Conservation (phyloP, 2,329 filamentous ascomycete species). For the Sclerotinia borealis region DNA sequence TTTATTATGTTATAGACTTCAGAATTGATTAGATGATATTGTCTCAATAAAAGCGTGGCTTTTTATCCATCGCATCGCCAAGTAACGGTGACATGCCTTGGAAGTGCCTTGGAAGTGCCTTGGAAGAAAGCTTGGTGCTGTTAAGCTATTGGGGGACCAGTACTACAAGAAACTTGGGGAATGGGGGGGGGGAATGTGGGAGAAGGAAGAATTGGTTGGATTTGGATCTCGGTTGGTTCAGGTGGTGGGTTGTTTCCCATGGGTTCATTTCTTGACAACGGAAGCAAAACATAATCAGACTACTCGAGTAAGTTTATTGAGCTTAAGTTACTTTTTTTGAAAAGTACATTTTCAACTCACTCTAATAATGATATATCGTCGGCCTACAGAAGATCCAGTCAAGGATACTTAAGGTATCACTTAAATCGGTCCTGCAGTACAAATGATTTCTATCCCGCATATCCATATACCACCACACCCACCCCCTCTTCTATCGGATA, state of each 20-base stretch:
- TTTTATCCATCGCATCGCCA: slow-evolving; percentile 7
- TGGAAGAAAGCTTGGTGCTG: slow-evolving; percentile 9
- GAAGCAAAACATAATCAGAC: not conserved
- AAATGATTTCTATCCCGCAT: not conserved
- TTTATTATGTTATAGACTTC: not conserved
- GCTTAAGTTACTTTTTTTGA: not conserved
- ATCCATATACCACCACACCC: too few species aligned
- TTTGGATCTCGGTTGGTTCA: not conserved
- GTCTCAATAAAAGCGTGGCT: not conserved
- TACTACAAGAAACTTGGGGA: not conserved
- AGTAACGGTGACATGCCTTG: slow-evolving; percentile 5
- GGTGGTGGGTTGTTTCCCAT: not conserved
- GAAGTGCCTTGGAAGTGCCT: slow-evolving; percentile 4
- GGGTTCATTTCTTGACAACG: not conserved
- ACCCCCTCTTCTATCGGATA: not conserved
- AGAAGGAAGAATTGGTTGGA: not conserved
- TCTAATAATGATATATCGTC: too few species aligned
- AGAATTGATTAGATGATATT: not conserved
- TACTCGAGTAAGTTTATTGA: too few species aligned
- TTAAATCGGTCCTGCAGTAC: not conserved
- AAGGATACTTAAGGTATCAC: not conserved
- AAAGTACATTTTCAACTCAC: not conserved
- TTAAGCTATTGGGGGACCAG: slow-evolving; percentile 5
- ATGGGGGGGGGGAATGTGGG: too few species aligned
- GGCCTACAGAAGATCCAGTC: not conserved